Evolutionary conservation across 345 rosid species (phyloP).

Genomic region (Alliaria petiolata): DNA sequence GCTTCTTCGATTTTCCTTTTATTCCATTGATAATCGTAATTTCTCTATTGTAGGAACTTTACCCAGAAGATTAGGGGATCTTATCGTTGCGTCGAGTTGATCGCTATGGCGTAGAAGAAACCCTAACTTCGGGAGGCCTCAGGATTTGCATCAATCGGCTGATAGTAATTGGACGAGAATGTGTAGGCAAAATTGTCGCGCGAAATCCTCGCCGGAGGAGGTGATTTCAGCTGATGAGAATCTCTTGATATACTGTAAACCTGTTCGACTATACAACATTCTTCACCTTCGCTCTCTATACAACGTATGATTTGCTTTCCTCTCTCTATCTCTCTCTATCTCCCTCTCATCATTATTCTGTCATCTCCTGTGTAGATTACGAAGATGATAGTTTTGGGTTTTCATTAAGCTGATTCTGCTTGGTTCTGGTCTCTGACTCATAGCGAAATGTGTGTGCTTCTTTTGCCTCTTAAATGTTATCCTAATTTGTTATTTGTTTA

Average conservation of each 20-base stretch:
- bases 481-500: not conserved
- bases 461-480: not conserved
- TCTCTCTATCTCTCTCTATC: not conserved
- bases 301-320: constrained; percentile 42
- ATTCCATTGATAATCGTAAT: not conserved
- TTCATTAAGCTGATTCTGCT: not conserved
- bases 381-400: not conserved
- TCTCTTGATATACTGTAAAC: constrained; percentile 77
- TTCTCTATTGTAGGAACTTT: not conserved
- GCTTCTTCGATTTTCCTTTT: not conserved
- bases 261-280: constrained; percentile 72
- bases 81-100: not conserved
- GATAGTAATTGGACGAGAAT: constrained; percentile 27
- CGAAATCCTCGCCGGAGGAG: constrained; percentile 59
- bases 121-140: not conserved
- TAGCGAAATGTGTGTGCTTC: not conserved
- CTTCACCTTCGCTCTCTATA: constrained; percentile 54
- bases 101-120: not conserved
- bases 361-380: not conserved
- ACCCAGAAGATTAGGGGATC: not conserved
- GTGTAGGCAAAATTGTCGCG: constrained; percentile 67
- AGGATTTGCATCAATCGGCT: not conserved
- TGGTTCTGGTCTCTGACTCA: not conserved
- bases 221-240: constrained; percentile 60
- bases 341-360: not conserved